Percentiles rank a stretch among this genome's conserved stretches.
Conservation (phyloP, 805 yeast genomes). For the Spencermartinsiella europaea region DNA sequence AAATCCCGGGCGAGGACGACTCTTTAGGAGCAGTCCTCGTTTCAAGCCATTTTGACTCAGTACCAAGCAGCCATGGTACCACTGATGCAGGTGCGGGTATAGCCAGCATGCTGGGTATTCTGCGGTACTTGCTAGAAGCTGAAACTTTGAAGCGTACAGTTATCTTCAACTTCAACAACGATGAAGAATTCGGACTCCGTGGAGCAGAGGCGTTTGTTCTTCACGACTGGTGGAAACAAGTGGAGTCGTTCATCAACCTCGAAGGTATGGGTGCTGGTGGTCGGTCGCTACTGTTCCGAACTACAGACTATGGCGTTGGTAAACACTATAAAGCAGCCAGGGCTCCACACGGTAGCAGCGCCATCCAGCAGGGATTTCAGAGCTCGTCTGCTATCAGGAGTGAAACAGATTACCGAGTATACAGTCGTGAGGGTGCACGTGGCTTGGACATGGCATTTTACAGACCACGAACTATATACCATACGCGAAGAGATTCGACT, state of each 20-base stretch:
- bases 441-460: slow-evolving; percentile 90
- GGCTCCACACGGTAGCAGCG: slow-evolving; percentile 70
- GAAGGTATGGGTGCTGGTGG: slow-evolving; percentile 96
- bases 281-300: slow-evolving; percentile 72
- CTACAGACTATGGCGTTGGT: slow-evolving; percentile 72
- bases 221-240: slow-evolving; percentile 65
- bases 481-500: slow-evolving; percentile 69
- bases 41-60: slow-evolving; percentile 87
- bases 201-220: slow-evolving; percentile 73
- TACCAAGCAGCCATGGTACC: slow-evolving; percentile 79
- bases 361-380: slow-evolving; percentile 82
- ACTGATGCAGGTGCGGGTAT: slow-evolving; percentile 93
- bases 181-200: slow-evolving; percentile 81
- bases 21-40: slow-evolving; percentile 61
- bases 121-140: slow-evolving; percentile 42
- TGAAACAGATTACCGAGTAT: slow-evolving; percentile 82
- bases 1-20: slow-evolving; percentile 59
- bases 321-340: slow-evolving; percentile 46
- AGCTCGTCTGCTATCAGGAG: slow-evolving; percentile 57
- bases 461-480: slow-evolving; percentile 78
- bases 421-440: slow-evolving; percentile 58
- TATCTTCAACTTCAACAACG: slow-evolving; percentile 79
- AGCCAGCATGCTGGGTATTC: slow-evolving; percentile 69
- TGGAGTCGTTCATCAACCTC: slow-evolving; percentile 60
- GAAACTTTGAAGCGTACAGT: slow-evolving; percentile 64